Percentiles rank a stretch among this genome's conserved stretches.
Conservation (phyloP, 2,329 filamentous ascomycete genomes). For the Penicillium sp. region DNA sequence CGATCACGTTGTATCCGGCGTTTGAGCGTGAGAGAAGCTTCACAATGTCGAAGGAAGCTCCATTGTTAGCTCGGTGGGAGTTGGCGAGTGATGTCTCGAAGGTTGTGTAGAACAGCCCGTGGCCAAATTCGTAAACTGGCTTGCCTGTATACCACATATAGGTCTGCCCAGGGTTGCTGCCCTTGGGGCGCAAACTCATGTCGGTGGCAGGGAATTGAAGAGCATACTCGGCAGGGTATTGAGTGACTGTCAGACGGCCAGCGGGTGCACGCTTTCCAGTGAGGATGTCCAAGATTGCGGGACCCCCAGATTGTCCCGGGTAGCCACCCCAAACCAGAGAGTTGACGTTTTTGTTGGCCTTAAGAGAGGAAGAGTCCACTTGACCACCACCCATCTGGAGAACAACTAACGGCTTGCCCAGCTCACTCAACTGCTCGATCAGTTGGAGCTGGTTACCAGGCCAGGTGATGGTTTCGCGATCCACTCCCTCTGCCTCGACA, state of each 20-base stretch:
- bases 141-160: slow-evolving; percentile 45
- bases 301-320: slow-evolving; percentile 44
- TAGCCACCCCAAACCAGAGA: slow-evolving; percentile 46
- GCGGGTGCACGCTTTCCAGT: slow-evolving; percentile 41
- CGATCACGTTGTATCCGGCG: slow-evolving; percentile 24
- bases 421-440: slow-evolving; percentile 33
- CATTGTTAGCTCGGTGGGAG: background rate
- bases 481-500: slow-evolving; percentile 41
- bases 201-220: slow-evolving; percentile 39
- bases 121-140: slow-evolving; percentile 43
- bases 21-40: slow-evolving; percentile 31
- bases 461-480: slow-evolving; percentile 43
- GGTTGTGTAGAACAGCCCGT: slow-evolving; percentile 45
- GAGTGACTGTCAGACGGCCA: slow-evolving; percentile 40
- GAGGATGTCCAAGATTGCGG: slow-evolving; percentile 42
- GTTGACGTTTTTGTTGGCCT: slow-evolving; percentile 39
- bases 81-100: slow-evolving; percentile 26
- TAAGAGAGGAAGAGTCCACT: slow-evolving; percentile 41
- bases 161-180: slow-evolving; percentile 41
- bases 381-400: slow-evolving; percentile 46
- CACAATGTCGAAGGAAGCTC: slow-evolving; percentile 31
- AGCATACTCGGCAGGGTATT: slow-evolving; percentile 44
- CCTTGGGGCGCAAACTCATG: slow-evolving; percentile 40
- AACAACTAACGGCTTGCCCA: slow-evolving; percentile 41
- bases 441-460: slow-evolving; percentile 42